Base-by-base conservation (phyloP, 2,329 filamentous ascomycete genomes). In the Dendryphion nanum region DNA sequence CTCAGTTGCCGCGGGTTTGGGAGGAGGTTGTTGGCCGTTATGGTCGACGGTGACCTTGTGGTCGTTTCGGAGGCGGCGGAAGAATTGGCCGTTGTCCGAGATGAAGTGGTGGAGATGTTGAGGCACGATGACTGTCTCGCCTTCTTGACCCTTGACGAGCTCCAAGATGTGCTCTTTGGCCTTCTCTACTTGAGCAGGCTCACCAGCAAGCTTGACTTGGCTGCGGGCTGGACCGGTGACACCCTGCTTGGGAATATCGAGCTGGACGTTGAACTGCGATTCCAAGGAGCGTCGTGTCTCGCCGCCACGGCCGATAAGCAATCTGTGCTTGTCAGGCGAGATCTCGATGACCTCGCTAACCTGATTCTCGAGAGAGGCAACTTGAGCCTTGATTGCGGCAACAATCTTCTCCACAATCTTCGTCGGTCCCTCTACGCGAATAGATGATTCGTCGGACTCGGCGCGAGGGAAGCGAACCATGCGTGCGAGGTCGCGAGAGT, bases 381-480 rank as follows among this genome's bases (percentile, higher is more conserved):
- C 89, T 52, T 95, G 86, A 32, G 81, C 77, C 59, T 93, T 72
- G 53, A 98, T 94, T 18, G 86, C 79, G 37, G 83, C 77, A 56
- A 91, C 76, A 53, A 98, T 94, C 70, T 88, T 94, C 54, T 95
- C 85, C 2, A 97, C 91, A 17, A 98, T 75, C 26, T 82, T 81
- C 45, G 81, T 82, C 33, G 85, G 84, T 19, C 93, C 93, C 68
- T 96, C 90, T 5, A 98, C 75, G 62, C 85, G 90, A 67, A 98
- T 95, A 18, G 78, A 79, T 59, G 85, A 88, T 30, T 86, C 89
- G 43, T 86, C 83, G 36, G 84, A 80, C 41, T 95, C 90, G 49
- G 87, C 83, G 64, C 90, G 89, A 40, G 93, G 93, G 75, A 98
- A 97, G 64, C 91, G 89, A 43, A 98, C 89, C 55, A 91, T 89